phyloP scores from a whole-genome alignment of 352 stramenopile species.

The Pythium sp. region DNA sequence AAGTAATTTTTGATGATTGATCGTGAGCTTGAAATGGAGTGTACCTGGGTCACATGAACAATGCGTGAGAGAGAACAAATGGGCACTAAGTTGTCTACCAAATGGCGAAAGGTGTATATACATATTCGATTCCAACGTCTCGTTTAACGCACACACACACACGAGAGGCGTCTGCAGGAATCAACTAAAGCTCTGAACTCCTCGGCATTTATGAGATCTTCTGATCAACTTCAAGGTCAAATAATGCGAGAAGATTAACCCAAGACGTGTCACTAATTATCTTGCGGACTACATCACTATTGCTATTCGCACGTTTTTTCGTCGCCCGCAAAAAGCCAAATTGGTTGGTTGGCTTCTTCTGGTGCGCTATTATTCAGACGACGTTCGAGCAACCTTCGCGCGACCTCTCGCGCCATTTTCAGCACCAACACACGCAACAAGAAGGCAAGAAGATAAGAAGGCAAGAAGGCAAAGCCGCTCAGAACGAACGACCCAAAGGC shows the following conservation, averaged over 20 bases:
- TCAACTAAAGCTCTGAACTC: constrained; percentile 1
- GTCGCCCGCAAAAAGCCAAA: neutral
- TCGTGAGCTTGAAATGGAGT: neutral
- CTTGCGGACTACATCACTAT: neutral
- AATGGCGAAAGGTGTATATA: neutral
- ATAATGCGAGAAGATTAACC: neutral
- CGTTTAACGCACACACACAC: neutral
- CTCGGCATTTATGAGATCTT: neutral
- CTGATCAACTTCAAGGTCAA: constrained; percentile 2
- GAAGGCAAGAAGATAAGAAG: neutral
- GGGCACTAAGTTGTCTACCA: neutral
- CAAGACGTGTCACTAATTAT: neutral
- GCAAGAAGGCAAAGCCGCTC: constrained; percentile 4
- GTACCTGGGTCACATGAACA: neutral
- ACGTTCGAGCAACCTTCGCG: constrained; percentile 17
- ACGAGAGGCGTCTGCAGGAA: neutral
- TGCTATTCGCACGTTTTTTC: constrained; percentile 2
- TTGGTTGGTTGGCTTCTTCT: constrained; percentile 25
- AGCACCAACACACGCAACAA: neutral
- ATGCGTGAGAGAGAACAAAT: neutral
- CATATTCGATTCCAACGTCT: neutral
- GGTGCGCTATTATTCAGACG: constrained; percentile 1
- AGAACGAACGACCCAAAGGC: constrained; percentile 2
- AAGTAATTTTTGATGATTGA: neutral
- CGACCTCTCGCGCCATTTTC: constrained; percentile 5